Evolutionary conservation across 164 flowering plant species (phyloP).

Genomic region (Piper longum): DNA sequence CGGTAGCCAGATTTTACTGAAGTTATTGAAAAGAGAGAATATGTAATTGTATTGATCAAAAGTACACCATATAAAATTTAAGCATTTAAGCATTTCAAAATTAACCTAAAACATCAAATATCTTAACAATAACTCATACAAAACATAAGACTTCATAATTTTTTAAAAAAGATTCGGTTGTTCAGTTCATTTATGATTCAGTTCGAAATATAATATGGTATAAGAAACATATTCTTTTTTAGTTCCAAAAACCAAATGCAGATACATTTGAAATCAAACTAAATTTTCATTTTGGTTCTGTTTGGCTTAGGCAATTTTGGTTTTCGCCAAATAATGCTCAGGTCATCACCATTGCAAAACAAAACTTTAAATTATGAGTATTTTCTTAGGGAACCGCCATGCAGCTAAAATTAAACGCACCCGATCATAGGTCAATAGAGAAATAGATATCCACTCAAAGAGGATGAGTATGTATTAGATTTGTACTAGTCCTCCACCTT

Average conservation of each 20-base stretch:
- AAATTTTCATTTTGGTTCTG: neutral
- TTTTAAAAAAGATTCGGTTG: neutral
- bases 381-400: too few relatives aligned
- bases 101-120: neutral
- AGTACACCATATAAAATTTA: neutral
- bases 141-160: neutral
- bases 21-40: neutral
- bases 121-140: neutral
- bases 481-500: too few relatives aligned
- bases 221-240: neutral
- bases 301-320: neutral
- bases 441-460: too few relatives aligned
- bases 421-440: too few relatives aligned
- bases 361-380: too few relatives aligned
- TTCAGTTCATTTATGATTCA: neutral
- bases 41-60: neutral
- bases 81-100: neutral
- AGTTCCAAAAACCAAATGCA: too few relatives aligned
- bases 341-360: too few relatives aligned
- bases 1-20: too few relatives aligned
- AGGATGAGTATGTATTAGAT: too few relatives aligned
- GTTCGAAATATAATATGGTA: neutral
- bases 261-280: too few relatives aligned
- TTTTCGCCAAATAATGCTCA: too few relatives aligned
- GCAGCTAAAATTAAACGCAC: too few relatives aligned